A percentile compares a stretch with the other conserved stretches of the same genome.
These are phyloP conservation scores for Vicia faba DNA, from an alignment of 306 rosid species.

Conservation along the genomic window DNA sequence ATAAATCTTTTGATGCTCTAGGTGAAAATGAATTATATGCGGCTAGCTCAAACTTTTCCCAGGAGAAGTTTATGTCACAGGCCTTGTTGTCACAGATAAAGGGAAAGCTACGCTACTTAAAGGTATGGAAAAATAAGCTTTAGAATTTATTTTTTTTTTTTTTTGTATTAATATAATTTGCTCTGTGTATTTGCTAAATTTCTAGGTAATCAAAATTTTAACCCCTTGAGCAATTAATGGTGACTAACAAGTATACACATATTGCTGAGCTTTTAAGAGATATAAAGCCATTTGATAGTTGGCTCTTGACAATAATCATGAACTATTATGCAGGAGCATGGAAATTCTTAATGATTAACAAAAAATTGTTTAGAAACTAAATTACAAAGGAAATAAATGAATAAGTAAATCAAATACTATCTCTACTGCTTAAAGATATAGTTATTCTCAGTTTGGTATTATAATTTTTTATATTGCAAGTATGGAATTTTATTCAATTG, in stretches of 20 bases:
- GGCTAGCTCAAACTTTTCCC: slow-evolving; percentile 67
- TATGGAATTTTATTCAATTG: background rate
- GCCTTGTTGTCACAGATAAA: slow-evolving; percentile 63
- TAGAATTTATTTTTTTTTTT: slow-evolving; percentile 1
- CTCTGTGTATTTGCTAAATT: slow-evolving; percentile 26
- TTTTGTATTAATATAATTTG: slow-evolving; percentile 9
- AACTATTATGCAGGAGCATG: background rate
- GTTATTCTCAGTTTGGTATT: background rate
- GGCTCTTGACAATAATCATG: background rate
- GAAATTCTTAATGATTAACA: background rate
- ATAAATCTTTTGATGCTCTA: slow-evolving; percentile 69
- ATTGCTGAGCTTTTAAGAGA: background rate
- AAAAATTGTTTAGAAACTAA: background rate
- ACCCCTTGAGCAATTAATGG: slow-evolving; percentile 13
- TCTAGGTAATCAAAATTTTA: slow-evolving; percentile 12
- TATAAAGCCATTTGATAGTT: background rate
- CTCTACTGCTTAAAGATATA: background rate
- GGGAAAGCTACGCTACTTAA: slow-evolving; percentile 92
- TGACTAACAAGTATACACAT: background rate
- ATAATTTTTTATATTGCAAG: background rate
- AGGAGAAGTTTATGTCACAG: slow-evolving; percentile 77
- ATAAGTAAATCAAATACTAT: background rate
- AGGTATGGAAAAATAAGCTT: slow-evolving; percentile 52
- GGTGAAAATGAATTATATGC: slow-evolving; percentile 69
- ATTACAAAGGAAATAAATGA: background rate